Evolutionary conservation across 2,329 filamentous ascomycete species (phyloP).

Genomic region (Tricladium varicosporioides): DNA sequence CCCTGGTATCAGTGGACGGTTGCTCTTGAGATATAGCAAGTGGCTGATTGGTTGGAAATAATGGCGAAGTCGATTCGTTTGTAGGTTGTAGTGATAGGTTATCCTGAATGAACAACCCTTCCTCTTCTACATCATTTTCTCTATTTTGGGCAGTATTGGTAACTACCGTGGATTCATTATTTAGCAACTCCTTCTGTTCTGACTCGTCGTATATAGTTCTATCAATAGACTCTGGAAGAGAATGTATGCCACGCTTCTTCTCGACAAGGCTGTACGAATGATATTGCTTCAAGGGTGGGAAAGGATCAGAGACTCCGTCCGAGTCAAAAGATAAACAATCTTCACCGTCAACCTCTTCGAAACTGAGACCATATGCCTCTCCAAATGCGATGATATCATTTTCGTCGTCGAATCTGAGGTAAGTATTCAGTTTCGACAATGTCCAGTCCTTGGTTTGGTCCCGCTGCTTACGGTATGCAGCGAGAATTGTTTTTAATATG

Average conservation of each 20-base stretch:
- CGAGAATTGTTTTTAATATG: slow-evolving; percentile 54
- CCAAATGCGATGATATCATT: slow-evolving; percentile 65
- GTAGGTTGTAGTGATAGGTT: neutral
- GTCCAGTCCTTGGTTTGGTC: slow-evolving; percentile 60
- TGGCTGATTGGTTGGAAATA: neutral
- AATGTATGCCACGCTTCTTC: slow-evolving; percentile 51
- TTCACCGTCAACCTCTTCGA: slow-evolving; percentile 41
- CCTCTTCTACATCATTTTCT: slow-evolving; percentile 34
- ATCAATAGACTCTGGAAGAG: slow-evolving; percentile 56
- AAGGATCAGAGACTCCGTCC: slow-evolving; percentile 35
- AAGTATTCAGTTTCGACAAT: slow-evolving; percentile 51
- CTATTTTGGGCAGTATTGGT: neutral
- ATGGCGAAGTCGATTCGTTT: no score
- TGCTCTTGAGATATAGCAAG: neutral
- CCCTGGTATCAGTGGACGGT: neutral
- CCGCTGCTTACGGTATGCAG: slow-evolving; percentile 54
- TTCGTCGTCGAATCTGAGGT: slow-evolving; percentile 66
- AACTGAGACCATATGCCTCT: slow-evolving; percentile 54
- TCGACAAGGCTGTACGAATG: slow-evolving; percentile 59
- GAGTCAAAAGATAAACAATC: slow-evolving; percentile 33
- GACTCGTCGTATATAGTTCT: slow-evolving; percentile 49
- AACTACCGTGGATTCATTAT: neutral
- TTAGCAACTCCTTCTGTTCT: slow-evolving; percentile 1
- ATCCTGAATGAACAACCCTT: slow-evolving; percentile 28
- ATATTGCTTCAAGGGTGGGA: slow-evolving; percentile 51